phyloP scores from a whole-genome alignment of 805 yeast species.

The Candida incommunis region DNA sequence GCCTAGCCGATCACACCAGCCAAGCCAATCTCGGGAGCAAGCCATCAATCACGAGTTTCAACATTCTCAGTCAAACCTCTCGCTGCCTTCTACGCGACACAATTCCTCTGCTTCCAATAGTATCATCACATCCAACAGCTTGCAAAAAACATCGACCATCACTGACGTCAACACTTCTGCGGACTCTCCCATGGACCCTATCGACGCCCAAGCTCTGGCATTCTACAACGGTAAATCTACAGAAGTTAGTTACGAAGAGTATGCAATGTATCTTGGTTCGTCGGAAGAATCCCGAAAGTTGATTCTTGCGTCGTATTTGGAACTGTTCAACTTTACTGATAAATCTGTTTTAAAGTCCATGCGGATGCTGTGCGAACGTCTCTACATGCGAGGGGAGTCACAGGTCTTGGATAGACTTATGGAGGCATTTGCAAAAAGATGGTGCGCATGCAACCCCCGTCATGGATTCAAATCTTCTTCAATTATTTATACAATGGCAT shows the following conservation, averaged over 20 bases:
- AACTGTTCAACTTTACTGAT: conserved; percentile 29
- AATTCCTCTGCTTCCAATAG: neutral
- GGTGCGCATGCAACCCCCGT: conserved; percentile 35
- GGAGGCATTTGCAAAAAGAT: conserved; percentile 51
- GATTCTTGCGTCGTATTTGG: conserved; percentile 25
- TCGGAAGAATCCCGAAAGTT: conserved; percentile 3
- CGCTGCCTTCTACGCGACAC: no score
- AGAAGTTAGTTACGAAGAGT: neutral
- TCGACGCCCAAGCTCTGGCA: conserved; percentile 1
- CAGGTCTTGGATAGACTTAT: conserved; percentile 66
- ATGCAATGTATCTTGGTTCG: conserved; percentile 7
- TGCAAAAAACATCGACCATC: neutral
- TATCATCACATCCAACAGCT: neutral
- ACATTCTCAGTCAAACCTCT: no score
- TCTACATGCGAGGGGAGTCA: conserved; percentile 70
- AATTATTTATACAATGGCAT: conserved; percentile 57
- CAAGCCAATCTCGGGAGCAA: no score
- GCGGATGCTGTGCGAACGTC: conserved; percentile 42
- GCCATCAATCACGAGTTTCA: no score
- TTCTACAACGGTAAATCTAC: neutral
- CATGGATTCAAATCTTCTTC: conserved; percentile 36
- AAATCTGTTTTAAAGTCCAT: conserved; percentile 41
- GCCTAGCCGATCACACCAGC: no score
- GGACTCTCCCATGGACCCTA: neutral
- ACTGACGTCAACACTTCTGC: neutral